Conservation (phyloP, 306 rosid genomes). For the Glycine tomentella region DNA sequence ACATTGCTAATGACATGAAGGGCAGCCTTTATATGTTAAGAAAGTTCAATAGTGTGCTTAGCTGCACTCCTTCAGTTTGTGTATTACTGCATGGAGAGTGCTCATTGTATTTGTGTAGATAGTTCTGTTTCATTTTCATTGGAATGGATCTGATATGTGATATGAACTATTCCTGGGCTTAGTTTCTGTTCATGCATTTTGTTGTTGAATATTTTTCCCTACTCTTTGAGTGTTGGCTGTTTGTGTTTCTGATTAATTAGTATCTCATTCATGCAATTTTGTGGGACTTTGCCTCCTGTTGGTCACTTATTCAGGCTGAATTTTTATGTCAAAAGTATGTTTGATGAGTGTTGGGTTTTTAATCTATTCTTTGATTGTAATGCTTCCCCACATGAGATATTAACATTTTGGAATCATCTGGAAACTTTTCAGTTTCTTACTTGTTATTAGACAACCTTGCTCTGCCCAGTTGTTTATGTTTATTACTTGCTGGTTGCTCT, state of each 20-base stretch:
- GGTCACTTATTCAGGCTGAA: background rate
- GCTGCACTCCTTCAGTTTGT: background rate
- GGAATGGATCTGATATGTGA: slow-evolving; percentile 8
- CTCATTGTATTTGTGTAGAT: background rate
- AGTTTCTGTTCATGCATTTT: background rate
- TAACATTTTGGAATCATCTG: slow-evolving; percentile 18
- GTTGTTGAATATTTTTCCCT: background rate
- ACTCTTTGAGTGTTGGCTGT: background rate
- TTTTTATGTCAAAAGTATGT: slow-evolving; percentile 15
- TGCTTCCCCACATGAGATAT: background rate
- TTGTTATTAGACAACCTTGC: slow-evolving; percentile 13
- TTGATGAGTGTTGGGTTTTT: background rate
- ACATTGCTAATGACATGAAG: background rate
- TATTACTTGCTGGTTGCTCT: background rate
- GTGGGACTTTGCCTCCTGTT: slow-evolving; percentile 7
- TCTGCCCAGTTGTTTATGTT: slow-evolving; percentile 30
- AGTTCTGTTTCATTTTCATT: slow-evolving; percentile 20
- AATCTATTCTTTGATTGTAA: too few relatives aligned
- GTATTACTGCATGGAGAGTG: slow-evolving; percentile 5
- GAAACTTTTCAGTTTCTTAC: background rate
- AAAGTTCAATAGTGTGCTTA: background rate
- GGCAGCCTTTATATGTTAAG: background rate
- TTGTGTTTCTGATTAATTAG: slow-evolving; percentile 16
- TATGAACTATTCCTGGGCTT: background rate
- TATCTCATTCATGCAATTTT: background rate